Evolutionary conservation across 345 rosid species (phyloP).

Genomic region (Sapria himalayana): DNA sequence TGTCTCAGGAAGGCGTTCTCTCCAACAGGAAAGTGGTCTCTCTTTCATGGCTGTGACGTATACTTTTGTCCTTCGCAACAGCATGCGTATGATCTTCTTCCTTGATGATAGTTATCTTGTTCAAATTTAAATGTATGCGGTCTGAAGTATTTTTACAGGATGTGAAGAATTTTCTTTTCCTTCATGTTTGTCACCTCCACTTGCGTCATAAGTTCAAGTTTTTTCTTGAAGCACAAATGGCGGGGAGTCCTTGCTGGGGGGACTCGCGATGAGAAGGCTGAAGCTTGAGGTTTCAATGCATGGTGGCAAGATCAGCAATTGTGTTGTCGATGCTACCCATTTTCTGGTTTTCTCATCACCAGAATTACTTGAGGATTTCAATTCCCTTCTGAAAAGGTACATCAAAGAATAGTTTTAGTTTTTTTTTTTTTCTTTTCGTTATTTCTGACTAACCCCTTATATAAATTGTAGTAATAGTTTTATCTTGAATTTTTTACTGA

Average conservation of each 20-base stretch:
- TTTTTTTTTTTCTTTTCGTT: not conserved
- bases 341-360: slow-evolving; percentile 30
- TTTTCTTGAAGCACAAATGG: slow-evolving; percentile 27
- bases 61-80: slow-evolving; percentile 23
- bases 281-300: slow-evolving; percentile 46
- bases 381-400: slow-evolving; percentile 30
- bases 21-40: slow-evolving; percentile 60
- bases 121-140: too few species aligned
- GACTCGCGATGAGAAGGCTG: slow-evolving; percentile 41
- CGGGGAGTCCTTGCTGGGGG: slow-evolving; percentile 33
- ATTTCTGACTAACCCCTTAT: too few species aligned
- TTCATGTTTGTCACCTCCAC: too few species aligned
- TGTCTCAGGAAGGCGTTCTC: slow-evolving; percentile 42
- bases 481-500: too few species aligned
- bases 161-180: too few species aligned
- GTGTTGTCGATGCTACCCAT: slow-evolving; percentile 48
- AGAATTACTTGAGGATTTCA: slow-evolving; percentile 25
- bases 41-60: slow-evolving; percentile 41
- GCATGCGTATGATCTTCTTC: slow-evolving; percentile 25
- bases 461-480: too few species aligned
- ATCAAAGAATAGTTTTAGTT: slow-evolving; percentile 3
- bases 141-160: too few species aligned
- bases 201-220: too few species aligned
- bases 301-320: slow-evolving; percentile 53
- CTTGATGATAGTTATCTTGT: too few species aligned